Conservation (phyloP, 306 rosid genomes). For the Spatholobus suberectus region DNA sequence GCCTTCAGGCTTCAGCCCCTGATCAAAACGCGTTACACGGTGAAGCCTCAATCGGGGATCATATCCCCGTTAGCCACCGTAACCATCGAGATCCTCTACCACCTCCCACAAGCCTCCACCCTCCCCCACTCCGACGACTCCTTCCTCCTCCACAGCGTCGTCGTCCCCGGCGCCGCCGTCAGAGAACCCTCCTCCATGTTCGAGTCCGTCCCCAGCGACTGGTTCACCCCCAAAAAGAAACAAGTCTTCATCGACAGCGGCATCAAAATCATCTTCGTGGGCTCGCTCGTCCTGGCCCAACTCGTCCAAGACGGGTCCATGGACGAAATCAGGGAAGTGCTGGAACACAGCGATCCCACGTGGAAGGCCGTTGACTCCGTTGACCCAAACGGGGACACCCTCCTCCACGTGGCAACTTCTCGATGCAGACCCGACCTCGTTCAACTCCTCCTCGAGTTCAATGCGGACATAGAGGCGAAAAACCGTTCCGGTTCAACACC, state of each 20-base stretch:
- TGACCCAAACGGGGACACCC: constrained; percentile 57
- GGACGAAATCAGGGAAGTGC: constrained; percentile 71
- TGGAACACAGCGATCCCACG: constrained; percentile 59
- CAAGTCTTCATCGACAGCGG: constrained; percentile 83
- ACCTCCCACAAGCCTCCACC: constrained; percentile 56
- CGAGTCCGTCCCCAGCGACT: constrained; percentile 70
- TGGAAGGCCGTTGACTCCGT: constrained; percentile 68
- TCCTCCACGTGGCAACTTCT: constrained; percentile 67
- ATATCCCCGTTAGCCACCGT: constrained; percentile 71
- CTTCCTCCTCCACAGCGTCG: constrained; percentile 83
- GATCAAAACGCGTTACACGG: constrained; percentile 65
- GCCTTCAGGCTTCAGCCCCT: constrained; percentile 76
- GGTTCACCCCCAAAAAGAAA: constrained; percentile 78
- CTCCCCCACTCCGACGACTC: constrained; percentile 69
- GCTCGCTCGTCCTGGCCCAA: constrained; percentile 57
- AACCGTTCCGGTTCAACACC: constrained; percentile 53
- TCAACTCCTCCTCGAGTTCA: constrained; percentile 74
- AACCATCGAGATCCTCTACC: constrained; percentile 60
- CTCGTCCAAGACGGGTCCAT: constrained; percentile 64
- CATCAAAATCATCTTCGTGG: constrained; percentile 69
- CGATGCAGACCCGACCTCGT: constrained; percentile 66
- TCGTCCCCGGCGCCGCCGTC: constrained; percentile 77
- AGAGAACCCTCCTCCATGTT: constrained; percentile 63
- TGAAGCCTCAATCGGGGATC: constrained; percentile 75
- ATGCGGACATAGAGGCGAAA: constrained; percentile 59